These are phyloP conservation scores for Pichia cactophila DNA, from an alignment of 1,139 yeast genomes.

Conservation along the genomic window DNA sequence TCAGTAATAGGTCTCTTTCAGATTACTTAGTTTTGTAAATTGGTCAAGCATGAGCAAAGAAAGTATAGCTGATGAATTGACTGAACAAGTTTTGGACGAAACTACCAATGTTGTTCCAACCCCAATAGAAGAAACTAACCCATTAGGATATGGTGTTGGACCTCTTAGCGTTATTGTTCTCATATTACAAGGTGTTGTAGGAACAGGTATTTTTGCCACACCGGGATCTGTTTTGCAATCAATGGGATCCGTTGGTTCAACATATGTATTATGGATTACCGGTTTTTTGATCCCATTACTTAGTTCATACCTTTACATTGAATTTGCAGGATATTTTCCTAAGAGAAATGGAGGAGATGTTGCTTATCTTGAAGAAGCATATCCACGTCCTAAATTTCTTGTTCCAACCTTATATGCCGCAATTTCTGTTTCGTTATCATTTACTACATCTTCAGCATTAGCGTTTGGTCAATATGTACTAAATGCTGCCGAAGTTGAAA, in stretches of 20 bases:
- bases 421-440: slow-evolving; percentile 34
- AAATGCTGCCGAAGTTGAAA: slow-evolving; percentile 32
- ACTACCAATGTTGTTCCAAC: neutral
- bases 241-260: slow-evolving; percentile 37
- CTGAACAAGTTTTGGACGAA: neutral
- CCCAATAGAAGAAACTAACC: slow-evolving; percentile 13
- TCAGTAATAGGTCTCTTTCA: too few relatives aligned
- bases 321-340: slow-evolving; percentile 34
- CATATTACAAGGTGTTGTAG: slow-evolving; percentile 37
- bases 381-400: slow-evolving; percentile 34
- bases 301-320: slow-evolving; percentile 33
- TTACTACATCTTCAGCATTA: slow-evolving; percentile 35
- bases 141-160: slow-evolving; percentile 34
- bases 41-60: neutral
- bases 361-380: slow-evolving; percentile 39
- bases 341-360: slow-evolving; percentile 36
- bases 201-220: slow-evolving; percentile 40
- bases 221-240: slow-evolving; percentile 33
- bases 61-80: neutral
- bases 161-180: slow-evolving; percentile 29
- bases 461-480: slow-evolving; percentile 37
- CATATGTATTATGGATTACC: slow-evolving; percentile 36
- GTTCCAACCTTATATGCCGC: slow-evolving; percentile 40
- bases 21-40: neutral
- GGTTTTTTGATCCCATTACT: slow-evolving; percentile 35